phyloP scores from a whole-genome alignment of 129 eudicot genomes.

The Heracleum sosnowskyi region DNA sequence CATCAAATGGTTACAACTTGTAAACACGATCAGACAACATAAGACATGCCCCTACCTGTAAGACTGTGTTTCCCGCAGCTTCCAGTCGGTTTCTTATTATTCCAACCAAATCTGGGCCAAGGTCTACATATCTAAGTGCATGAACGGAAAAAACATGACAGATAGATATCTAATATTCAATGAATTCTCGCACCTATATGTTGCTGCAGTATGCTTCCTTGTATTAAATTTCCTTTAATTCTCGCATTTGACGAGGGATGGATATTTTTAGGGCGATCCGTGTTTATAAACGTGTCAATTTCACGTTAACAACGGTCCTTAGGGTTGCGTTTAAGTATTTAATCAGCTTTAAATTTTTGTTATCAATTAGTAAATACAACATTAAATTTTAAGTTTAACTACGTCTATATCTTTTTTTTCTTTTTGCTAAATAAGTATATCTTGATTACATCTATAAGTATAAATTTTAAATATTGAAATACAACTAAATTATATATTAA shows the following conservation, averaged over 20 bases:
- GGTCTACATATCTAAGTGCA: neutral
- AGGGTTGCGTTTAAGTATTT: too few relatives aligned
- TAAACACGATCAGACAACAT: neutral
- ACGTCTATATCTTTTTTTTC: too few relatives aligned
- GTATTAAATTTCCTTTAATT: neutral
- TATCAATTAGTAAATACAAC: too few relatives aligned
- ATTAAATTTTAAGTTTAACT: too few relatives aligned
- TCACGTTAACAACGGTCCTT: too few relatives aligned
- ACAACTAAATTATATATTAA: too few relatives aligned
- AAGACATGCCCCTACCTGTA: neutral
- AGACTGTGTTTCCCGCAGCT: slow-evolving; percentile 7
- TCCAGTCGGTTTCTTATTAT: slow-evolving; percentile 4
- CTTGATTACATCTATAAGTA: too few relatives aligned
- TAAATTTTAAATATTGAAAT: too few relatives aligned
- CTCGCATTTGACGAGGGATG: neutral
- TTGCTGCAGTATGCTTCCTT: neutral
- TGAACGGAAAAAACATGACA: slow-evolving; percentile 9
- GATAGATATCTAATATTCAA: neutral
- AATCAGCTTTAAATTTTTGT: too few relatives aligned
- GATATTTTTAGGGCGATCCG: too few relatives aligned
- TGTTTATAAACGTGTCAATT: too few relatives aligned
- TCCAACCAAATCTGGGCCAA: slow-evolving; percentile 8
- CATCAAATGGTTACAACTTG: neutral
- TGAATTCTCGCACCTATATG: neutral
- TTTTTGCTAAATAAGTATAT: too few relatives aligned